Conservation (phyloP, 75 land plant species). For the Pinus tabuliformis region DNA sequence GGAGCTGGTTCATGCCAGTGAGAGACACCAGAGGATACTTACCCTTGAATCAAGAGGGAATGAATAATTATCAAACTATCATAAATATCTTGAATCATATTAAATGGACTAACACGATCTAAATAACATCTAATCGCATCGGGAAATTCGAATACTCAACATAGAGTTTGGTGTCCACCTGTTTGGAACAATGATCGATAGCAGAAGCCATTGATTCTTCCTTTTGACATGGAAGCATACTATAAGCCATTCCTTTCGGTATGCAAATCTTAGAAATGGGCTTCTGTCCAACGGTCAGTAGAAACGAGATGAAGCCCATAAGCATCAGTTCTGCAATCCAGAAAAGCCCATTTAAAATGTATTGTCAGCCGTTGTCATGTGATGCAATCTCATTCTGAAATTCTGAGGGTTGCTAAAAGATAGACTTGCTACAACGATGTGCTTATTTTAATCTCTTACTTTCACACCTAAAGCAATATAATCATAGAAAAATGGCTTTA, state of each 20-base stretch:
- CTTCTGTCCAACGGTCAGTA: background rate
- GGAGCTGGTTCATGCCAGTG: conserved; percentile 45
- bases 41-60: conserved; percentile 26
- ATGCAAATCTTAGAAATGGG: background rate
- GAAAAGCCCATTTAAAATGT: background rate
- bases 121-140: background rate
- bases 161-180: background rate
- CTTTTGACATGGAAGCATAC: background rate
- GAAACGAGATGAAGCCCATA: conserved; percentile 75
- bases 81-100: background rate
- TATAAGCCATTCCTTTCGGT: background rate
- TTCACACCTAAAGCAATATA: too few species aligned
- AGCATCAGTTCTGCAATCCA: conserved; percentile 74
- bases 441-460: too few species aligned
- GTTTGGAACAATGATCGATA: background rate
- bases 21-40: conserved; percentile 33
- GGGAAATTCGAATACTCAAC: background rate
- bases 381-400: background rate
- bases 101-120: background rate
- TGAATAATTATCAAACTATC: background rate
- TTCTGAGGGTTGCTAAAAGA: too few species aligned
- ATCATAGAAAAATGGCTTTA: too few species aligned
- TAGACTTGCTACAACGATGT: too few species aligned
- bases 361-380: background rate
- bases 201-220: background rate